Base-by-base conservation (phyloP, 2,329 filamentous ascomycete species). In the Boeremia lycopersici region DNA sequence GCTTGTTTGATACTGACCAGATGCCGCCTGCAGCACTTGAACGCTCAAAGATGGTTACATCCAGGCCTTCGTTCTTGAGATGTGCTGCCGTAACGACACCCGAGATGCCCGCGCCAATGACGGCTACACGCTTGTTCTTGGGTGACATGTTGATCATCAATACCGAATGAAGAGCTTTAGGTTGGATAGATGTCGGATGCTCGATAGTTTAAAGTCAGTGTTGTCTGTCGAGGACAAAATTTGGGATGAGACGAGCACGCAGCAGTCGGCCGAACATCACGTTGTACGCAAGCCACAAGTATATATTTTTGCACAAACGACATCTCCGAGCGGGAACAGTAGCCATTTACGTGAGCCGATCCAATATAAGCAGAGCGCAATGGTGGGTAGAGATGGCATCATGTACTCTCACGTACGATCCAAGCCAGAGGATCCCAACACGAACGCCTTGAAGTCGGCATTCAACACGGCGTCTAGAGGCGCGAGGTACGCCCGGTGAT, bases 11-110 rank as follows among this genome's bases (percentile, higher is more conserved):
- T 13, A 62, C 76, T 44, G 72, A 83, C 84, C 84, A 86, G 26
- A 84, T 77, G 12, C 84, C 84, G 2, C 84, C 84, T n/a, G 79
- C 76, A 13, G 73, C 77, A 48, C 74, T 73, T 4, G 77, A 80
- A 48, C 84, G 75, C 57, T 86, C 84, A 58, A 82, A 85, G 0
- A 86, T 77, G 0, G 77, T 80, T 1, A 84, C 80, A 8, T 84
- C 74, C 8, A 75, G n/a, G 2, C 67, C 68, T 52, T 72, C 70
- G 12, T 60, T 70, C 30, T 61, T 66, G 9, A 76, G 53, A 56
- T 76, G 72, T 11, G 71, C 72, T 31, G 73, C 73, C 31, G 72
- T 63, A 10, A 68, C 67, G 3, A 75, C 63, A 40, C 73, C 73
- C 42, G 72, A 74, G 7, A 76, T 71, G 5, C 73, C 73, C 34